Conservation (phyloP, 2,329 filamentous ascomycete genomes). For the Simplicillium sp. region DNA sequence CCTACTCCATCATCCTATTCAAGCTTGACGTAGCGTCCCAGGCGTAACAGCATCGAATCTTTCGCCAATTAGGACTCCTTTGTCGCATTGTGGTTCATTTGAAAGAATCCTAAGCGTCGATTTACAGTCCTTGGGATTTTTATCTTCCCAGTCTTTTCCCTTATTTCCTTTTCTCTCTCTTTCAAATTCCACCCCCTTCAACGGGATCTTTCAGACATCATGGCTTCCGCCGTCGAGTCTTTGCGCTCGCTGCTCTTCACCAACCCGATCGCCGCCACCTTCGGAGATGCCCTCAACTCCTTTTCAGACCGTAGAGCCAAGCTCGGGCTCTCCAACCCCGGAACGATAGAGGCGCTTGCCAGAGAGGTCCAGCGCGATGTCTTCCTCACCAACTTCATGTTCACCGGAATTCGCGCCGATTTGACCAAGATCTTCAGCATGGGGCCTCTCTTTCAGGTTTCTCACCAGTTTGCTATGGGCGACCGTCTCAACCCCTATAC, state of each 20-base stretch:
- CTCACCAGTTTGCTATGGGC: slow-evolving; percentile 92
- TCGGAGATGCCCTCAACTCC: slow-evolving; percentile 69
- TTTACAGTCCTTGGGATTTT: slow-evolving; percentile 4
- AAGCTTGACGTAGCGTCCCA: slow-evolving; percentile 8
- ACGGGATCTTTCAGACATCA: slow-evolving; percentile 19
- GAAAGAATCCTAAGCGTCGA: slow-evolving; percentile 5
- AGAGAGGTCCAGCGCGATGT: slow-evolving; percentile 95
- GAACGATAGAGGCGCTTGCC: slow-evolving; percentile 80
- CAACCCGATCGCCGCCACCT: slow-evolving; percentile 60
- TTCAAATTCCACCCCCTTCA: slow-evolving; percentile 10
- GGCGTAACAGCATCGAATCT: slow-evolving; percentile 9
- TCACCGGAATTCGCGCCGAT: slow-evolving; percentile 91
- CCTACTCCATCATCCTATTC: slow-evolving; percentile 10
- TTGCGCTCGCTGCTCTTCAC: slow-evolving; percentile 54
- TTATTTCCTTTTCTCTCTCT: slow-evolving; percentile 2
- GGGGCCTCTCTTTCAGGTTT: slow-evolving; percentile 90
- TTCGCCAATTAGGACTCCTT: slow-evolving; percentile 7
- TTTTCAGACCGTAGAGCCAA: slow-evolving; percentile 82
- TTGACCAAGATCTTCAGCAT: slow-evolving; percentile 95
- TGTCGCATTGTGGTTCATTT: slow-evolving; percentile 11
- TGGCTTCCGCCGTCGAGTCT: slow-evolving; percentile 45
- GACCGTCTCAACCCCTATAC: slow-evolving; percentile 90
- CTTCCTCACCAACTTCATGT: slow-evolving; percentile 92
- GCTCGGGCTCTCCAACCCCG: slow-evolving; percentile 84
- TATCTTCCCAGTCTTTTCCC: slow-evolving; percentile 9